A percentile compares a stretch with the other conserved stretches of the same genome.
Conservation (phyloP, 78 protist species). For the Dictyostelium capitatum region DNA sequence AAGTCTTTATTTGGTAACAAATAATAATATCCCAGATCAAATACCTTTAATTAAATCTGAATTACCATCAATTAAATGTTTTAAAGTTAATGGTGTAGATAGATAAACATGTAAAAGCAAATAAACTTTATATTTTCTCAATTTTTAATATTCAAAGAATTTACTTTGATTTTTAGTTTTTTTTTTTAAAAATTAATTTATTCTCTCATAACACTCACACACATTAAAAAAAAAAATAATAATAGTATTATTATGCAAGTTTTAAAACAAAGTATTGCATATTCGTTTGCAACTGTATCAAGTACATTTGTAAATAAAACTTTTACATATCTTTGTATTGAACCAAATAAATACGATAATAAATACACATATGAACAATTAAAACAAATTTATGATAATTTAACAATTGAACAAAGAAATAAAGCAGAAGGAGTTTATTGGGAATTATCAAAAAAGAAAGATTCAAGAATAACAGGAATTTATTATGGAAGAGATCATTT, state of each 20-base stretch:
- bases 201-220: too few species aligned
- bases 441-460: slow-evolving; percentile 49
- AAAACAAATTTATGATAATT: not conserved
- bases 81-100: too few species aligned
- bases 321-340: not conserved
- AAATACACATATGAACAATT: not conserved
- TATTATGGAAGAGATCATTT: slow-evolving; percentile 22
- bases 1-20: too few species aligned
- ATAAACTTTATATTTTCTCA: too few species aligned
- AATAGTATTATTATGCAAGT: not conserved
- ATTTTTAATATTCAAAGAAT: too few species aligned
- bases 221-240: too few species aligned
- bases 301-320: not conserved
- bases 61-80: too few species aligned
- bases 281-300: not conserved
- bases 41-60: too few species aligned
- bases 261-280: not conserved
- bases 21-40: too few species aligned
- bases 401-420: not conserved
- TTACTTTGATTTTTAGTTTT: too few species aligned
- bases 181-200: too few species aligned
- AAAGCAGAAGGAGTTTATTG: not conserved
- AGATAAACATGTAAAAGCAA: too few species aligned
- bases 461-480: slow-evolving; percentile 1
- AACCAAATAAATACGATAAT: not conserved